Base-by-base conservation (phyloP, 768 basidiomycete species). In the Phlebiopsis gigantea region DNA sequence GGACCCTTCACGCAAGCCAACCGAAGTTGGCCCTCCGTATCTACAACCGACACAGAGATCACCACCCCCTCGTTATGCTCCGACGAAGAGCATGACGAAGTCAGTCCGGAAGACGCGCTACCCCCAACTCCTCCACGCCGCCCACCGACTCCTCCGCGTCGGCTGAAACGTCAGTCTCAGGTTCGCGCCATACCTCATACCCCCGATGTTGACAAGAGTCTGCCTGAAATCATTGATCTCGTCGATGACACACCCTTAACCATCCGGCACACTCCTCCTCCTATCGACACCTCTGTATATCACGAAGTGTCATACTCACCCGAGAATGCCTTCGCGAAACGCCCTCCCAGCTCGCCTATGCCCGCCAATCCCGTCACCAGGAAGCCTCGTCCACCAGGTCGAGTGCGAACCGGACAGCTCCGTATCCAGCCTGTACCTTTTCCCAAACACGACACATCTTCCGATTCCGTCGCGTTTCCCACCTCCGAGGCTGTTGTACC, bases 41-140 rank as follows among this genome's bases (percentile, higher is more conserved):
- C 79, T 6, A 62, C 63, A 21, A 71, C 69, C 14, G 76, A 73
- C 49, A 72, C 74, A 1, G 76, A 76, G 39, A 56, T 75, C 19
- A 73, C 76, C 1, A 90, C 88, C 0, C 88, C 88, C 0, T 89
- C 87, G 0, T 72, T 90, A 15, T 86, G 81, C 63, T 90, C 88
- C 2, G 88, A 90, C 65, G 85, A 87, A 56, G 86, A 84, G 39
- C 71, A 71, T 49, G 78, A 78, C 15, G 79, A 79, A 30, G 72
- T 69, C 1, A 76, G 74, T 50, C 74, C 74, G 4, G 82, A 83
- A 46, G 64, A 57, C 46, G 68, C 70, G 5, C 75, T 1, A 84
- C 85, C 50, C 66, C 69, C 24, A 43, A 79, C 71, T 56, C 65
- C 39, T 15, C 57, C 22, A 41, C 57, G 39, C 29, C 47, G 52